These are phyloP conservation scores for Pythium grandisporangium DNA, from an alignment of 352 stramenopile genomes.

Conservation along the genomic window DNA sequence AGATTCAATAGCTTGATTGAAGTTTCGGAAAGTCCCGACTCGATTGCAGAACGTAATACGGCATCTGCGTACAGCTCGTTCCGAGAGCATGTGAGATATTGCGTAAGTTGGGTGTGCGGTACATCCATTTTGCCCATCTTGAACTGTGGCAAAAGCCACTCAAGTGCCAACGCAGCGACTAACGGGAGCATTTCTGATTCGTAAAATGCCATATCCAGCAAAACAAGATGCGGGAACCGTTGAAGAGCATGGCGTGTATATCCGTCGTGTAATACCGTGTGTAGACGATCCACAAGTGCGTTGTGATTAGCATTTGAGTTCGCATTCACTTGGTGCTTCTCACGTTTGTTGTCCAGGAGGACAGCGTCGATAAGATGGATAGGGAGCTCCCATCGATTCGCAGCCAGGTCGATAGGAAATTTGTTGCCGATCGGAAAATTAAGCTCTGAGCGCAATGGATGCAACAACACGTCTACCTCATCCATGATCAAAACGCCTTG, in stretches of 20 bases:
- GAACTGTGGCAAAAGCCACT: slow-evolving; percentile 84
- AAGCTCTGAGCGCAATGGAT: slow-evolving; percentile 86
- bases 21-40: slow-evolving; percentile 57
- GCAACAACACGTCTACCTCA: slow-evolving; percentile 89
- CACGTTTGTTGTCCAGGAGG: too few species aligned
- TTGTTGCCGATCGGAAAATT: slow-evolving; percentile 92
- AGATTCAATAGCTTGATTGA: slow-evolving; percentile 99
- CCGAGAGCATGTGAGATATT: slow-evolving; percentile 60
- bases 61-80: slow-evolving; percentile 60
- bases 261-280: slow-evolving; percentile 87
- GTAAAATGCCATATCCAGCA: slow-evolving; percentile 97
- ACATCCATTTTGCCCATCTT: slow-evolving; percentile 94
- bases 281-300: slow-evolving; percentile 47
- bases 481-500: slow-evolving; percentile 92
- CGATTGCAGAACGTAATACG: slow-evolving; percentile 69
- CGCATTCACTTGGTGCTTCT: not conserved
- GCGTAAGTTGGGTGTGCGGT: slow-evolving; percentile 43
- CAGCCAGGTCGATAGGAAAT: slow-evolving; percentile 83
- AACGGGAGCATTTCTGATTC: slow-evolving; percentile 89
- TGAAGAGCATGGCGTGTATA: slow-evolving; percentile 93
- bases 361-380: slow-evolving; percentile 94
- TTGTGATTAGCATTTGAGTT: slow-evolving; percentile 4
- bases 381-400: slow-evolving; percentile 88
- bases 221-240: slow-evolving; percentile 95
- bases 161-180: slow-evolving; percentile 80